Evolutionary conservation across 768 basidiomycete genomes (phyloP).

Genomic region (Guyanaporus albipodus): DNA sequence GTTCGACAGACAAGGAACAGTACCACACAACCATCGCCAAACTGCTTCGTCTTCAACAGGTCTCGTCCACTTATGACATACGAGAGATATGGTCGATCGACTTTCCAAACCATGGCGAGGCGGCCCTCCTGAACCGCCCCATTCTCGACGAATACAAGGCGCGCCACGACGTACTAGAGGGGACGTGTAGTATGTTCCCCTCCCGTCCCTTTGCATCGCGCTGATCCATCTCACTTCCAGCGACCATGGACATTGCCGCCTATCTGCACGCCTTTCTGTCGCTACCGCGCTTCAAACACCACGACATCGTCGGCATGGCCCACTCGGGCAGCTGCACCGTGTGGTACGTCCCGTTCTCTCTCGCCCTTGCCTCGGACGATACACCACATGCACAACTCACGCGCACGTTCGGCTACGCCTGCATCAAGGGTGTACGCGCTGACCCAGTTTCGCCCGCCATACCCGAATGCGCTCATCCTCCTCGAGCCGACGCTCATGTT

Average conservation of each 20-base stretch:
- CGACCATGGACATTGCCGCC: slow-evolving; percentile 19
- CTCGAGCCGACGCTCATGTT: slow-evolving; percentile 34
- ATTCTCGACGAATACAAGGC: slow-evolving; percentile 24
- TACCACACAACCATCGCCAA: slow-evolving; percentile 22
- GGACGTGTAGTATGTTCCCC: slow-evolving; percentile 23
- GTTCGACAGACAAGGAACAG: slow-evolving; percentile 25
- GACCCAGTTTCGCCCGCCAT: slow-evolving; percentile 13
- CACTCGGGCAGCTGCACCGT: slow-evolving; percentile 30
- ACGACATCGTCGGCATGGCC: slow-evolving; percentile 23
- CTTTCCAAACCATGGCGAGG: slow-evolving; percentile 35
- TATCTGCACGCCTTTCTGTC: slow-evolving; percentile 26
- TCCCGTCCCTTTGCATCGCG: background rate
- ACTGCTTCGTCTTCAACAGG: slow-evolving; percentile 13
- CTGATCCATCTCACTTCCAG: slow-evolving; percentile 7
- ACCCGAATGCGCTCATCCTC: slow-evolving; percentile 20
- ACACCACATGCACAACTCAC: too few relatives aligned
- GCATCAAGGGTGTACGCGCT: slow-evolving; percentile 23
- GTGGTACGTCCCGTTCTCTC: slow-evolving; percentile 13
- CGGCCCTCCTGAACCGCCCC: slow-evolving; percentile 30
- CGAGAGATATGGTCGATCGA: slow-evolving; percentile 35
- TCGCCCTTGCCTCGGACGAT: background rate
- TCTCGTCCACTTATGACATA: slow-evolving; percentile 18
- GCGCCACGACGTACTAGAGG: background rate
- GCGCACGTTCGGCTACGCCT: background rate
- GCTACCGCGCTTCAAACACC: slow-evolving; percentile 20